These are phyloP conservation scores for Trapa bicornis DNA, from an alignment of 345 rosid genomes.

Conservation along the genomic window DNA sequence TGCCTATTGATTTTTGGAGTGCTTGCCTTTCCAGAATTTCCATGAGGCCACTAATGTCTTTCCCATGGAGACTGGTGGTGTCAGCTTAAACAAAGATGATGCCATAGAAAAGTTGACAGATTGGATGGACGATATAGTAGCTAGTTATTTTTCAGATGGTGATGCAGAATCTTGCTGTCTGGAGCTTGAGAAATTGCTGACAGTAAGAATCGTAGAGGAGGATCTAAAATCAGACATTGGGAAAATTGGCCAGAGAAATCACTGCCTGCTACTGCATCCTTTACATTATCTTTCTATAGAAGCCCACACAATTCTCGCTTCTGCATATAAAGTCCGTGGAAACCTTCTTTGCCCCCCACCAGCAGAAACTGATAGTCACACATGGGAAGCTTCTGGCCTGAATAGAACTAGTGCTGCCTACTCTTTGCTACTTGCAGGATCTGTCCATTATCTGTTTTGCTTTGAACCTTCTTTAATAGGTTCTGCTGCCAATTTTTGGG, in stretches of 20 bases:
- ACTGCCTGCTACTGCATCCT: slow-evolving; percentile 33
- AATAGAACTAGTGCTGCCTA: slow-evolving; percentile 52
- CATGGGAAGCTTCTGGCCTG: slow-evolving; percentile 28
- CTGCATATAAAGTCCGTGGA: slow-evolving; percentile 50
- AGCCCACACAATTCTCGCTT: slow-evolving; percentile 52
- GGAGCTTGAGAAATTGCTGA: slow-evolving; percentile 47
- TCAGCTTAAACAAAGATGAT: slow-evolving; percentile 21
- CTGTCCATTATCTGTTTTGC: slow-evolving; percentile 33
- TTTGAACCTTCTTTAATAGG: slow-evolving; percentile 47
- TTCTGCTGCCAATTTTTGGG: slow-evolving; percentile 52
- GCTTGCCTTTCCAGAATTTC: slow-evolving; percentile 34
- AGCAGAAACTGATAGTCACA: slow-evolving; percentile 15
- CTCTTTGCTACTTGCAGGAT: slow-evolving; percentile 58
- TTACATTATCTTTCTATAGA: slow-evolving; percentile 46
- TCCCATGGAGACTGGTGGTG: slow-evolving; percentile 12
- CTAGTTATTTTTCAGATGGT: slow-evolving; percentile 37
- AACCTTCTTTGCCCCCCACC: slow-evolving; percentile 11
- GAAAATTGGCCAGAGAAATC: slow-evolving; percentile 13
- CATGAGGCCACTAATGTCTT: slow-evolving; percentile 12
- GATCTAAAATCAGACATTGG: slow-evolving; percentile 9
- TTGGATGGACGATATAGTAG: slow-evolving; percentile 34
- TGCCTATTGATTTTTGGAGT: not conserved
- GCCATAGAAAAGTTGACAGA: slow-evolving; percentile 25
- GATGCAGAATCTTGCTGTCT: slow-evolving; percentile 48
- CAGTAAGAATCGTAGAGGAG: slow-evolving; percentile 24